Evolutionary conservation across 768 basidiomycete species (phyloP), one percentile per base, ranked within the genome.

Genomic region (Pholiota microspora): DNA sequence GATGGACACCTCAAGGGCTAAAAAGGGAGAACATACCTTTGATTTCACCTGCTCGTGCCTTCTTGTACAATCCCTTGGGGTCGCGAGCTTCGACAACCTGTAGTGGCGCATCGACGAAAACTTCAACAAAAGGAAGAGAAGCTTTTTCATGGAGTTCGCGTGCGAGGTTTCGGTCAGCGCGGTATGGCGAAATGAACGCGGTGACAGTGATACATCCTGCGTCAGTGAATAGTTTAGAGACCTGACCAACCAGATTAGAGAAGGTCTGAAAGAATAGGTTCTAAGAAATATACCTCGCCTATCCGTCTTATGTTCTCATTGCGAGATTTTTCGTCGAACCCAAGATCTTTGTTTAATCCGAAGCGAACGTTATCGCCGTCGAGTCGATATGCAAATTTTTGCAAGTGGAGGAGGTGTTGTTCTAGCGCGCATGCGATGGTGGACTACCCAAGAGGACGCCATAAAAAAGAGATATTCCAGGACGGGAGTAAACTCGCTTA

Each of bases 141-240:
- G 83, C 77, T 47, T 83, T 77, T 45, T 83, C 79, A 70, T 99
- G 96, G 25, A 98, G 78, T 55, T 85, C 76, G 40, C 97, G 85
- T 18, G 92, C 97, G 45, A 87, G 68, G 10, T 82, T 78, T 29
- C 97, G 85, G 76, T 99, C 96, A 12, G 84, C 81, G 46, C 83
- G 79, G 73, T 98, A 98, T n/a, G 97, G 97, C 1, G 97, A 98
- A 71, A 99, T 99, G 75, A 99, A 99, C 10, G 97, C 95, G 15
- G 97, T 96, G 67, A 98, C 78, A 15, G 90, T 79, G 60, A 97
- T 80, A 62, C 88, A 90, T 28, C 83, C 87, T 2, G 94, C 82
- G 64, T 95, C 91, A 16, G 94, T 85, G 70, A 99, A 97, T 36
- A 98, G 78, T 69, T 93, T 94, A 44, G 97, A 87, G 46, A 99